Percentiles rank a stretch among this genome's conserved stretches.
Conservation (phyloP, 306 rosid genomes). For the Corylus avellana region DNA sequence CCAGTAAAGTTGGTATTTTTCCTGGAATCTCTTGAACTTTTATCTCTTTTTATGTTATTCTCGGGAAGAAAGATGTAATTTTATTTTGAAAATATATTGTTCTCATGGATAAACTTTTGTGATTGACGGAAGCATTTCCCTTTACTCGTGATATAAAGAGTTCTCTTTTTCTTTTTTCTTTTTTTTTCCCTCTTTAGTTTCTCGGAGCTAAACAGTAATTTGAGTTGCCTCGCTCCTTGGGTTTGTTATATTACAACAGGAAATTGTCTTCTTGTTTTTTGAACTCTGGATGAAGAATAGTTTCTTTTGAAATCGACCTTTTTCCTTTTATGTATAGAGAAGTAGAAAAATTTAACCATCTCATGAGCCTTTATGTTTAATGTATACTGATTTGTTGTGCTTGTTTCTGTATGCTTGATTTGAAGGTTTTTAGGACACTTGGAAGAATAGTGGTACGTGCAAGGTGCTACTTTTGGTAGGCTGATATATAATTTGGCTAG, state of each 20-base stretch:
- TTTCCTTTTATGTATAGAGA: background rate
- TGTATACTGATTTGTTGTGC: constrained; percentile 17
- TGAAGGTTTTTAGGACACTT: constrained; percentile 32
- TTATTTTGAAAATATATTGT: background rate
- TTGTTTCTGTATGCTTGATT: constrained; percentile 9
- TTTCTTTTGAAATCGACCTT: background rate
- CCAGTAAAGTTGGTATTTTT: background rate
- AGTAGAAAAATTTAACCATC: background rate
- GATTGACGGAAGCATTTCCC: constrained; percentile 8
- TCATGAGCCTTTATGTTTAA: constrained; percentile 12
- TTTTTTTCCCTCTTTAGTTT: background rate
- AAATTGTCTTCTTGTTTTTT: background rate
- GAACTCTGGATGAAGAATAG: background rate
- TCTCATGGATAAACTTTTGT: constrained; percentile 14
- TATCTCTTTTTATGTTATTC: constrained; percentile 17
- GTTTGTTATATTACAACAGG: constrained; percentile 3
- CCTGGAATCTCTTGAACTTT: constrained; percentile 19
- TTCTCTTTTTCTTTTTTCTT: too few species aligned
- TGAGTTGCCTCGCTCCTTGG: background rate
- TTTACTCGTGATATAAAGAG: background rate
- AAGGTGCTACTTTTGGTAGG: constrained; percentile 30
- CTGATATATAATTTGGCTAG: constrained; percentile 17
- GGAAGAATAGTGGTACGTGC: constrained; percentile 19
- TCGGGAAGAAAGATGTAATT: background rate
- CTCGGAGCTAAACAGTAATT: constrained; percentile 1